Conservation (phyloP, 805 yeast species). For the Kodamaea hsintzibuensis region DNA sequence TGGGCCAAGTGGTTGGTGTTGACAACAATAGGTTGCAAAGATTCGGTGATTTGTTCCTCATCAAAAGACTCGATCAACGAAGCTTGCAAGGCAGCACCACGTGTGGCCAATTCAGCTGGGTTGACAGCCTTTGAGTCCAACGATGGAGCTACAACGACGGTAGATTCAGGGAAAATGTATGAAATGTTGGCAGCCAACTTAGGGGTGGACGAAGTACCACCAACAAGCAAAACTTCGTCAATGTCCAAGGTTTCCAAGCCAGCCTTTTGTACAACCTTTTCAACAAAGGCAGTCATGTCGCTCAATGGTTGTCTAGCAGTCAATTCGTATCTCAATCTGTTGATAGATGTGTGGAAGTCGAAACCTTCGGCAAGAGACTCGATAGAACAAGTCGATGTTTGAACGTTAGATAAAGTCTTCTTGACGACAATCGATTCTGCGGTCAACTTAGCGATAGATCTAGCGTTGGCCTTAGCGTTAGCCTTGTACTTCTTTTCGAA, state of each 20-base stretch:
- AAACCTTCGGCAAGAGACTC: constrained; percentile 93
- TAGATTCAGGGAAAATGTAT: constrained; percentile 77
- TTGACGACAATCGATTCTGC: constrained; percentile 82
- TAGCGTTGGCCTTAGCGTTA: constrained; percentile 76
- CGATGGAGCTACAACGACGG: constrained; percentile 74
- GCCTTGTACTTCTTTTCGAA: constrained; percentile 84
- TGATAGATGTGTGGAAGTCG: constrained; percentile 90
- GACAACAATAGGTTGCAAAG: constrained; percentile 78
- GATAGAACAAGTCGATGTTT: constrained; percentile 85
- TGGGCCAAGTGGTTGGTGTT: constrained; percentile 84
- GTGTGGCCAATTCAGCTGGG: constrained; percentile 86
- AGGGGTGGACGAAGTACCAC: constrained; percentile 93
- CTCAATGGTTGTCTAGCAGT: constrained; percentile 76
- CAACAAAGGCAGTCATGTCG: constrained; percentile 76
- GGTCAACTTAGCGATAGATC: constrained; percentile 86
- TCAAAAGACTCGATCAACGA: constrained; percentile 79
- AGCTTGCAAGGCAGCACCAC: constrained; percentile 98
- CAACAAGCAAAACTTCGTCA: constrained; percentile 87
- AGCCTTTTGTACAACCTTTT: constrained; percentile 75
- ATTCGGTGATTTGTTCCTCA: constrained; percentile 77
- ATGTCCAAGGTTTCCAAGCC: constrained; percentile 80
- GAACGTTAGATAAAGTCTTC: constrained; percentile 89
- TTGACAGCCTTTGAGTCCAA: constrained; percentile 73
- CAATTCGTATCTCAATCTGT: constrained; percentile 91
- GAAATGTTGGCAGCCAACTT: constrained; percentile 79